Base-by-base conservation (phyloP, 164 flowering plant species). In the Akebia trifoliata region DNA sequence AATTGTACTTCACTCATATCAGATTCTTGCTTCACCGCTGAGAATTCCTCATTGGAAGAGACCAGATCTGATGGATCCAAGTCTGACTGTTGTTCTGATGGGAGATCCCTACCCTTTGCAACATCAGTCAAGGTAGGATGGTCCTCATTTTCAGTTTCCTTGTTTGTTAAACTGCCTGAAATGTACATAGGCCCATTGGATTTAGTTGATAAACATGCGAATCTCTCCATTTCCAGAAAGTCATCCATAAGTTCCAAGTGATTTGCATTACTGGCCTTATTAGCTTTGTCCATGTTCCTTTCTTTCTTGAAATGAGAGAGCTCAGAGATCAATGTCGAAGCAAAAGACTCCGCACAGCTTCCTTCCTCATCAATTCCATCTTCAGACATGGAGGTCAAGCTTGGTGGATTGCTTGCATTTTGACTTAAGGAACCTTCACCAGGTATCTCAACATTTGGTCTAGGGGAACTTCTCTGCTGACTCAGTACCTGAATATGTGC, bases 181-280 rank as follows among this genome's bases (percentile, higher is more conserved):
- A 58, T 26, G n/a, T 76, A 61, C 32, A 61, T 46, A 11, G 69
- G 60, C 35, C 73, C 80, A 70, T 80, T 76, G 39, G 84, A 73
- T 22, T 79, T 78, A 30, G 73, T 64, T 24, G 88, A 65, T 30
- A 65, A 64, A 62, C 84, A 65, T 14, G 97, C 99, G 62, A 94
- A 73, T 67, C 80, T 94, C 77, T 94, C 99, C 97, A 94, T 90
- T 78, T 94, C 97, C 37, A 90, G 73, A 68, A 94, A 94, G 68
- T 93, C 99, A 73, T 88, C 93, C 96, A 94, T 94, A 48, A 90
- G 82, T 56, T 82, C 90, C 76, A 85, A 56, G 45, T 72, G 76
- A 50, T 56, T 81, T 17, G 76, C 60, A 59, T 50, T 77, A 21
- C 81, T 89, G 44, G 72, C 58, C 57, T 75, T 85, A 43, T 43